Conservation (phyloP, 2,329 filamentous ascomycete genomes). For the Cytospora leucostoma region DNA sequence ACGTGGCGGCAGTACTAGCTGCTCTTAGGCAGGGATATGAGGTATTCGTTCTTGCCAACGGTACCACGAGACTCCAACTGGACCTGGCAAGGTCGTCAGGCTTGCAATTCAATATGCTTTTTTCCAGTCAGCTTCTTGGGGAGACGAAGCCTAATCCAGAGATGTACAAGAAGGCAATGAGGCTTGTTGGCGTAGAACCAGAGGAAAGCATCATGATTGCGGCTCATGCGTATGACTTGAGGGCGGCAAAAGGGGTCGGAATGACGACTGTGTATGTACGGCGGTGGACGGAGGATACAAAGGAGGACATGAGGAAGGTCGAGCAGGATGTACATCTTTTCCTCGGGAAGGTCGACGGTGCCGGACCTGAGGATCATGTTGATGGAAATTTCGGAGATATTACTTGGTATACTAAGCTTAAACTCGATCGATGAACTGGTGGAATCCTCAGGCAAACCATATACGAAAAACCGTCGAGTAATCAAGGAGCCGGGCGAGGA, state of each 20-base stretch:
- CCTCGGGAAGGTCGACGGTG: not conserved
- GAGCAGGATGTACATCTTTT: constrained; percentile 35
- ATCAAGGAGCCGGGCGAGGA: not conserved
- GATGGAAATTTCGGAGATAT: not conserved
- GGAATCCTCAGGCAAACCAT: not conserved
- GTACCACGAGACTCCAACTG: constrained; percentile 55
- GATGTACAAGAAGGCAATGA: constrained; percentile 39
- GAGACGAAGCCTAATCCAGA: constrained; percentile 50
- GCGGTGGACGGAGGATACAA: constrained; percentile 54
- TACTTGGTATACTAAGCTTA: not conserved
- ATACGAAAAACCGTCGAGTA: not conserved
- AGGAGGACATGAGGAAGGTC: constrained; percentile 46
- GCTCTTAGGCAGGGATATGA: constrained; percentile 41
- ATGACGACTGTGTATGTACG: constrained; percentile 55
- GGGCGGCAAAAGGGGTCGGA: constrained; percentile 49
- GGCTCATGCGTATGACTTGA: constrained; percentile 55
- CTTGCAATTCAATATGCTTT: constrained; percentile 52
- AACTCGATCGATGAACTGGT: not conserved
- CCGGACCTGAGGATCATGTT: not conserved
- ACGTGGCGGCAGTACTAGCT: constrained; percentile 46
- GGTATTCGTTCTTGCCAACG: constrained; percentile 56
- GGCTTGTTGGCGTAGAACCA: constrained; percentile 45
- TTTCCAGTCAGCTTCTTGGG: constrained; percentile 54
- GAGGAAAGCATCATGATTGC: constrained; percentile 54
- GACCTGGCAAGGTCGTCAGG: constrained; percentile 51